Conservation (phyloP, 2,329 filamentous ascomycete genomes). For the Trichoderma sp. region DNA sequence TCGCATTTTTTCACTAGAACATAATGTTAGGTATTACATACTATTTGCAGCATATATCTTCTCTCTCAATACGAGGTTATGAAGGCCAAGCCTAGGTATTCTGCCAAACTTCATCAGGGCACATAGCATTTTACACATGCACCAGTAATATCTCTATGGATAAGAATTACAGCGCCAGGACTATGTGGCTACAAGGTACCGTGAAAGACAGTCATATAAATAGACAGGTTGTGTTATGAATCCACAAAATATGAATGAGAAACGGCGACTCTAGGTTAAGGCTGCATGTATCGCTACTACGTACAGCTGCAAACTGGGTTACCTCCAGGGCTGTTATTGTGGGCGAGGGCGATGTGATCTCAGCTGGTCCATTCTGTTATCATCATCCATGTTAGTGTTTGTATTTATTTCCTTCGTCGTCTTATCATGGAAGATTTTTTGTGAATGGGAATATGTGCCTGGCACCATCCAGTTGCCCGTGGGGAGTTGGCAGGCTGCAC, state of each 20-base stretch:
- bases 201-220: not conserved
- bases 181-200: not conserved
- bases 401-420: not conserved
- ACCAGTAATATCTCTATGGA: not conserved
- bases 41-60: not conserved
- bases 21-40: too few relatives aligned
- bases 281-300: not conserved
- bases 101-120: not conserved
- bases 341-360: not conserved
- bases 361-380: not conserved
- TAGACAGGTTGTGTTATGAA: not conserved
- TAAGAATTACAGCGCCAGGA: not conserved
- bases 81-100: accelerated
- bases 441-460: not conserved
- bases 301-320: not conserved
- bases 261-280: not conserved
- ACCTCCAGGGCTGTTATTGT: not conserved
- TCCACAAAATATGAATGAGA: not conserved
- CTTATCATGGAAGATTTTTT: not conserved
- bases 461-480: not conserved
- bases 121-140: not conserved
- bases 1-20: not conserved
- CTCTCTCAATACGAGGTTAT: not conserved
- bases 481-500: not conserved
- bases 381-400: not conserved